Evolutionary conservation across 2,329 filamentous ascomycete genomes (phyloP), one percentile per base, ranked within the genome.

Genomic region (Ceratocystis papillata): DNA sequence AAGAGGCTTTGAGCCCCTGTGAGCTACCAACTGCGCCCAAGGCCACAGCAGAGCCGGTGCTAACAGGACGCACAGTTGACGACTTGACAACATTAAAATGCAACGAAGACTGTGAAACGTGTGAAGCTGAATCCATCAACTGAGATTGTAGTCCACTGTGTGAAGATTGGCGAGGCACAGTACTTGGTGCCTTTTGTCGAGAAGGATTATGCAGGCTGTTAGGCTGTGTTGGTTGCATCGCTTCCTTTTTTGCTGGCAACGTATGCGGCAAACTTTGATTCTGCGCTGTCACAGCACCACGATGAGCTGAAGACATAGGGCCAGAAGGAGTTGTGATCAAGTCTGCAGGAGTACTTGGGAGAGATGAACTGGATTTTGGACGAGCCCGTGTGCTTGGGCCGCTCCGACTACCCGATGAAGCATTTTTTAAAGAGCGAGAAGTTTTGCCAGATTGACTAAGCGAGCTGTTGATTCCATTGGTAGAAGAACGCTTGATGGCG

Each of bases 401-500:
- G 8, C 55, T 44, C 50, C 25, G 25, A 60, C 41, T 37, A n/a
- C 55, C 25, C 17, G 5, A 20, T 8, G 28, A 33, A 10, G 55
- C 28, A 59, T 59, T 59, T 30, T 59, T 59, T 28, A 59, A 28
- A 30, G 12, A 50, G 15, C 45, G 28, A 20, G 33, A 53, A 25
- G 48, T 15, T 15, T 53, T 53, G 22, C 48, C 28, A 59, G 50
- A 41, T 37, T 53, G 45, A 37, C 41, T 30, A 28, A 17, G 53
- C 25, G 50, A 20, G 10, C 17, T 45, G 63, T 28, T 60, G 37
- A 17, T 37, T 20, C 2, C 17, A 44, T 61, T 65, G 46, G 44
- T 33, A 30, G 44, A 30, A 12, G 41, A 33, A 15, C 46, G 28
- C 15, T 46, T 37, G 41, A n/a, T 48, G 44, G 72, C 3, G 78